A percentile compares a stretch with the other conserved stretches of the same genome.
Evolutionary conservation across 805 yeast genomes (phyloP).

Genomic region (Teunomyces gatunensis): DNA sequence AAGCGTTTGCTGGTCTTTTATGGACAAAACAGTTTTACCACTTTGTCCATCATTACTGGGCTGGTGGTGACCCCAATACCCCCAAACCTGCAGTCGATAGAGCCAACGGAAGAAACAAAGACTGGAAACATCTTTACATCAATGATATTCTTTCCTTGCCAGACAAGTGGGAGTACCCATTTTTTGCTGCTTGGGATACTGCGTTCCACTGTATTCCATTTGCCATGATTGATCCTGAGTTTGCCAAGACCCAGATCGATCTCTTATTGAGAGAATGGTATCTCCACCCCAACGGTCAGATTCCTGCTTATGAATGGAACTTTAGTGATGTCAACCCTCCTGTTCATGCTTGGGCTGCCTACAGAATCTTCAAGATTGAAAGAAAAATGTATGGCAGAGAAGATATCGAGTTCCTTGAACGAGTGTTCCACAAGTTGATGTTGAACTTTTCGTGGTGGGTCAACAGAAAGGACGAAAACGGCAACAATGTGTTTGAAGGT

Average conservation of each 20-base stretch:
- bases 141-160: constrained; percentile 88
- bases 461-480: constrained; percentile 81
- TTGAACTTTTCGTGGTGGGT: constrained; percentile 98
- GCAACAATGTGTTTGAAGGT: constrained; percentile 89
- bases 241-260: constrained; percentile 86
- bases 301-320: constrained; percentile 97
- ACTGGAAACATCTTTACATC: constrained; percentile 86
- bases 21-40: constrained; percentile 94
- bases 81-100: constrained; percentile 76
- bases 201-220: constrained; percentile 93
- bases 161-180: constrained; percentile 95
- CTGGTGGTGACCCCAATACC: constrained; percentile 74
- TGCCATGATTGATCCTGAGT: constrained; percentile 90
- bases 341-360: constrained; percentile 95
- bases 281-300: constrained; percentile 97
- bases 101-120: constrained; percentile 82
- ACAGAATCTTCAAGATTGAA: constrained; percentile 83
- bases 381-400: constrained; percentile 78
- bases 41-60: constrained; percentile 84
- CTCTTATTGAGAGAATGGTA: constrained; percentile 91
- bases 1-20: constrained; percentile 88
- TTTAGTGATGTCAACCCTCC: constrained; percentile 96
- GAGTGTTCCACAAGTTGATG: constrained; percentile 88
- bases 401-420: constrained; percentile 79
- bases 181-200: constrained; percentile 96